Base-by-base conservation (phyloP, 2,329 filamentous ascomycete genomes). In the Scedosporium boydii region DNA sequence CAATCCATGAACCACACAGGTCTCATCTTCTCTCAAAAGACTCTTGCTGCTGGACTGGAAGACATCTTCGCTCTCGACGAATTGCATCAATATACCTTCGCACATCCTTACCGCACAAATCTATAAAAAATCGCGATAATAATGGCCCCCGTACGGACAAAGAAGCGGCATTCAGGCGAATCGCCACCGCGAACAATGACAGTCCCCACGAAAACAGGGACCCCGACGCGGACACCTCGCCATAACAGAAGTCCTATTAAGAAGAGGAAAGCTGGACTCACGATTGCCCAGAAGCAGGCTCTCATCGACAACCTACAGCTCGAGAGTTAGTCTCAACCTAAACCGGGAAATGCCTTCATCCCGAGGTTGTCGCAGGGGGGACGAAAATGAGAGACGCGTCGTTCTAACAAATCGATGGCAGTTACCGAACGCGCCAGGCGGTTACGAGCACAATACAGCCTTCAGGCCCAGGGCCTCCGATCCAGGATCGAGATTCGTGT, bases 401-500 rank as follows among this genome's bases (percentile, higher is more conserved):
- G 56, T n/a, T 41, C 60, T 59, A 58, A 59, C 58, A 51, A 29
- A 6, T 6, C 10, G 16, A 6, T 21, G 7, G 46, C 23, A 96
- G 92, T 96, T 67, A 92, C 90, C 18, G 90, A 96, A 76, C 86
- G 93, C 72, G 90, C 91, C 65, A 86, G 93, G 68, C 92, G 93
- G 74, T 80, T 98, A 65, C 86, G 93, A 69, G 89, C 93, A 6
- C 92, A 96, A 73, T 96, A 96, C 77, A 88, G 89, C 64, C 82
- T 96, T 9, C 93, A 96, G 74, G 90, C 92, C 23, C 89, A 93
- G 73, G 90, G 90, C 65, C 82, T 98, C 46, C 85, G 89, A 65
- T 87, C 91, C 64, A 88, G 93, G 65, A 88, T 99, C 60, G 93
- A 97, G 74, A 89, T 96, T 77, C 90, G 95, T 75, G 84, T 98